These are phyloP conservation scores for Ceratocystis ficicola DNA, from an alignment of 2,329 filamentous ascomycete genomes.

Conservation along the genomic window DNA sequence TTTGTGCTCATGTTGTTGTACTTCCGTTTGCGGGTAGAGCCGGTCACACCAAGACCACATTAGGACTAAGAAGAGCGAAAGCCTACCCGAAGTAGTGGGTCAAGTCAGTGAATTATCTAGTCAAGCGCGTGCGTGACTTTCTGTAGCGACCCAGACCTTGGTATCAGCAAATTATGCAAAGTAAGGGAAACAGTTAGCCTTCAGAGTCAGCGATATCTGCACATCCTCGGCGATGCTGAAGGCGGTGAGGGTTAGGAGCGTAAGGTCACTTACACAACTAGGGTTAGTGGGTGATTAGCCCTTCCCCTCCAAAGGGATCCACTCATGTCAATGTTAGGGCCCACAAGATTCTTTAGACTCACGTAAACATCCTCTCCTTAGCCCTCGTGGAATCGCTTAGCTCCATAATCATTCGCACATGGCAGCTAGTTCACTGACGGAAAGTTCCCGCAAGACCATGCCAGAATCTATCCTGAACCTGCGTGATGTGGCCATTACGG, in stretches of 20 bases:
- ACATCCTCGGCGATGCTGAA: not conserved
- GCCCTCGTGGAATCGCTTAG: not conserved
- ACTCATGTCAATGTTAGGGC: not conserved
- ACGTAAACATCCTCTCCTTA: not conserved
- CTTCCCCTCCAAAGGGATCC: not conserved
- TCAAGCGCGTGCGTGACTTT: not conserved
- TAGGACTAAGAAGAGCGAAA: not conserved
- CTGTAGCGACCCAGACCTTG: not conserved
- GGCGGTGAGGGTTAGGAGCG: not conserved
- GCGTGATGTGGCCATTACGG: conserved; percentile 57
- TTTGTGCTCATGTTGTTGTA: not conserved
- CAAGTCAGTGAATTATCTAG: not conserved
- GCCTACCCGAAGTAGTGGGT: not conserved
- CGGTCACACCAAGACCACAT: not conserved
- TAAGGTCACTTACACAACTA: not conserved
- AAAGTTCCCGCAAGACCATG: not conserved
- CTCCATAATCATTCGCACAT: not conserved
- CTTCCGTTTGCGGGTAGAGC: conserved; percentile 1
- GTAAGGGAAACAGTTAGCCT: not conserved
- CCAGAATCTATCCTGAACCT: conserved; percentile 51
- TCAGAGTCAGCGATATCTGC: not conserved
- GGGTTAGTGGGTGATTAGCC: not conserved
- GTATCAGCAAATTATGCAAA: not conserved
- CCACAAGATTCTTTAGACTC: not conserved
- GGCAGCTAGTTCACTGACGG: not conserved